Base-by-base conservation (phyloP, 2,329 filamentous ascomycete species). In the Rutstroemia sp. region DNA sequence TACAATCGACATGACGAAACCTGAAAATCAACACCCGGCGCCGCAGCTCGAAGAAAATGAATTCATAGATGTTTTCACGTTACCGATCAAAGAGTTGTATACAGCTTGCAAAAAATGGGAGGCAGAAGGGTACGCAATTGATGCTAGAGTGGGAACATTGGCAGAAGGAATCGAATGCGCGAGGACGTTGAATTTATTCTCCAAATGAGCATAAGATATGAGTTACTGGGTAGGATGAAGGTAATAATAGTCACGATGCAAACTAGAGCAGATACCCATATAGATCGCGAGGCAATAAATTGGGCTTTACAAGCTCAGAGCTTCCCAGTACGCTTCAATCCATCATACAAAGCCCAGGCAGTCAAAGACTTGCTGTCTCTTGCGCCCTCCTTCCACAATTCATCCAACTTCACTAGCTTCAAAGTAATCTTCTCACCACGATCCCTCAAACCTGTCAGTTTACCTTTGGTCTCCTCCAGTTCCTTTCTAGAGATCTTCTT, bases 371-470 rank as follows among this genome's bases (percentile, higher is more conserved):
- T 86, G 1, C 77, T 75, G 64, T 86, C 82, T 17, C 80, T 72
- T 0, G 74, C 76, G 0, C 78, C 82, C 63, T 78, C 79, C 59
- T 69, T 73, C 82, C 81, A 85, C 8, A 83, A 70, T 60, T 84
- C 74, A 61, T 73, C 71, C 72, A 84, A 73, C 46, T 70, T 76
- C 12, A 85, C 78, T 27, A 85, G 66, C 69, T 80, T 82, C 56
- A 85, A 69, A 10, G 80, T 82, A 60, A 85, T 85, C 71, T 75
- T 83, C 71, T 86, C 82, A 2, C 81, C 81, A 8, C 82, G 65
- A 5, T 78, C 75, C 51, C 81, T 72, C 63, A 84, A 63, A 0
- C 82, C 82, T 21, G 81, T 84, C 51, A 83, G 66, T 51, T 76
- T 76, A 2, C 81, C 82, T 37, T 73, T 76, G 80, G 79, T 84